phyloP scores from a whole-genome alignment of 2,329 filamentous ascomycete species.

The Aspergillus sp. region DNA sequence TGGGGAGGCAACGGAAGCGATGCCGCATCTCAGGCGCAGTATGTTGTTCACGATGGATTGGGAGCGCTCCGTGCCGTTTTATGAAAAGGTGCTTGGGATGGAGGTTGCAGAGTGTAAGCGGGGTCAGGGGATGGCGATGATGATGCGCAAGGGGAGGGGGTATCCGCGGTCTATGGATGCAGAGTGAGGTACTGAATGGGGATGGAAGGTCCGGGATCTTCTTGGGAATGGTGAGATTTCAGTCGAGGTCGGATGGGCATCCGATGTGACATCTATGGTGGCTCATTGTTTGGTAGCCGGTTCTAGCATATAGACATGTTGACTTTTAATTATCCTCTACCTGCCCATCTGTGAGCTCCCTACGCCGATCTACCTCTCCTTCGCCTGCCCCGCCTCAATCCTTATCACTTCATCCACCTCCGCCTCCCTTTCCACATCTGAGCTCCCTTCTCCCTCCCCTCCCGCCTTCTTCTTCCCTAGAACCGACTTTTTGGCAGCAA shows the following conservation, averaged over 20 bases:
- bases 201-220: too few species aligned
- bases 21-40: slow-evolving; percentile 64
- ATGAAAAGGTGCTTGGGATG: slow-evolving; percentile 29
- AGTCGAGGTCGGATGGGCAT: too few species aligned
- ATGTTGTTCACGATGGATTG: slow-evolving; percentile 49
- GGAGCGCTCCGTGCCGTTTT: slow-evolving; percentile 26
- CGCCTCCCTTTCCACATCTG: background rate
- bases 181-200: too few species aligned
- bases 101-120: slow-evolving; percentile 2
- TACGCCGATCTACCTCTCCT: background rate
- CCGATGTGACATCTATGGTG: too few species aligned
- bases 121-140: background rate
- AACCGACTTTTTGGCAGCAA: too few species aligned
- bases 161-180: background rate
- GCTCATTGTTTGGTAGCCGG: too few species aligned
- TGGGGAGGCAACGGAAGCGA: slow-evolving; percentile 59
- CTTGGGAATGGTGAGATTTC: too few species aligned
- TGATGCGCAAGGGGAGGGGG: slow-evolving; percentile 9
- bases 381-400: background rate
- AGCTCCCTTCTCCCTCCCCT: background rate
- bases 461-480: too few species aligned
- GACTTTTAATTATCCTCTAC: background rate
- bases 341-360: too few species aligned
- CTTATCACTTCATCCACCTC: background rate
- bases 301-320: background rate